Evolutionary conservation across 2,329 filamentous ascomycete genomes (phyloP).

Genomic region (Diaporthe eres): DNA sequence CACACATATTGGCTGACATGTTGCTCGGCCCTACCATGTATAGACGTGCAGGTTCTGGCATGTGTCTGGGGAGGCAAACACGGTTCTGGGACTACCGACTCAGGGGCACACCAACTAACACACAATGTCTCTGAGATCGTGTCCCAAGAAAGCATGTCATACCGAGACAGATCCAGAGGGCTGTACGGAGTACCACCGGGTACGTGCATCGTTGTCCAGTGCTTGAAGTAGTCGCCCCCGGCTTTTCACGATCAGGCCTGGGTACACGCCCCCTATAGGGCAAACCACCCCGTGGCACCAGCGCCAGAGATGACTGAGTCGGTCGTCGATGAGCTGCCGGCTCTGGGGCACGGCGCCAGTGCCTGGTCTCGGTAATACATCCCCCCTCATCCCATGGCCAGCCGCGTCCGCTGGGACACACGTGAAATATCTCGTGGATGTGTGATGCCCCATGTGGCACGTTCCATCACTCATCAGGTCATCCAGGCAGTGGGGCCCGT

Average conservation of each 20-base stretch:
- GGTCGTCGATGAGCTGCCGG: neutral
- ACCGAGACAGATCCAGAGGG: neutral
- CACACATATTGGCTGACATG: neutral
- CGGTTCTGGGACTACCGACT: neutral
- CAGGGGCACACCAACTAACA: constrained; percentile 3
- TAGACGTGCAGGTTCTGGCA: neutral
- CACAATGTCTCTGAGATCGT: constrained; percentile 18
- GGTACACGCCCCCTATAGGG: constrained; percentile 8
- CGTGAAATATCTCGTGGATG: constrained; percentile 20
- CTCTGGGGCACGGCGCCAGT: neutral
- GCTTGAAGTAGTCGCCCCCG: neutral
- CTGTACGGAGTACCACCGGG: neutral
- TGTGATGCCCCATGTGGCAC: neutral
- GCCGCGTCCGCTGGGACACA: constrained; percentile 23
- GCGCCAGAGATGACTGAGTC: neutral
- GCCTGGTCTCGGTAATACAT: neutral
- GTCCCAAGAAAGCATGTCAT: neutral
- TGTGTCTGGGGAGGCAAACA: constrained; percentile 5
- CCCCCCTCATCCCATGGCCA: neutral
- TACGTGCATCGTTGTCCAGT: neutral
- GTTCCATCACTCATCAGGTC: constrained; percentile 4
- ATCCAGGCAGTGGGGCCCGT: neutral
- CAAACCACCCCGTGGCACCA: constrained; percentile 8
- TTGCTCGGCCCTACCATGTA: neutral
- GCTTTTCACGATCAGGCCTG: neutral